Conservation (phyloP, 2,329 filamentous ascomycete species). For the Graphilbum sp. region DNA sequence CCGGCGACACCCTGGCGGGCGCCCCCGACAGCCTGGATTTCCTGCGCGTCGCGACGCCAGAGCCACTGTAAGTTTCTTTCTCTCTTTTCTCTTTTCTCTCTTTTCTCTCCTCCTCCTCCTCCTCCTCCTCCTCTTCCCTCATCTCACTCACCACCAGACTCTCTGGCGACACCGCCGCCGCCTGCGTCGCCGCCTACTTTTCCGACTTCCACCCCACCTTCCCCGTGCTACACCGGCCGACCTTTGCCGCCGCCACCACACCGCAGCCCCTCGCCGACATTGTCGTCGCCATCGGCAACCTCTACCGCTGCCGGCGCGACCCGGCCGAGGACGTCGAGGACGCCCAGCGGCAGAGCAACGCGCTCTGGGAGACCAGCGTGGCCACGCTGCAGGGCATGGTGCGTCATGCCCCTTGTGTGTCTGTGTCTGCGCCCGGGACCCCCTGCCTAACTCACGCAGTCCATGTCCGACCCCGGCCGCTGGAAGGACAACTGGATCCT, state of each 20-base stretch:
- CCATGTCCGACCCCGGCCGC: constrained; percentile 1
- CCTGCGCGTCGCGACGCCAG: no score
- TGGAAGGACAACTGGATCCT: constrained; percentile 5
- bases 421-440: no score
- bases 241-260: background rate
- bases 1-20: no score
- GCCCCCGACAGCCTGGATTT: no score
- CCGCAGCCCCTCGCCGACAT: constrained; percentile 1
- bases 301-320: constrained; percentile 1
- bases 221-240: constrained; percentile 1
- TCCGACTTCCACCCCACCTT: background rate
- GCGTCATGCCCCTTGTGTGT: background rate
- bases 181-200: constrained; percentile 1
- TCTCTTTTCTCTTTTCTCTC: no score
- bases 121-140: no score
- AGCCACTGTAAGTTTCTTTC: no score
- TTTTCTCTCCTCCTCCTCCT: no score
- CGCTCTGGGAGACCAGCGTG: constrained; percentile 1
- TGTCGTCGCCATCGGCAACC: constrained; percentile 1
- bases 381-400: background rate
- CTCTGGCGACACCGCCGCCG: background rate
- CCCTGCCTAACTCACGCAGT: no score
- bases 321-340: background rate
- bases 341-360: constrained; percentile 1
- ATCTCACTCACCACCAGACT: background rate